A percentile compares a stretch with the other conserved stretches of the same genome.
Conservation (phyloP, 163 green algal species). For the Volvox carteri region DNA sequence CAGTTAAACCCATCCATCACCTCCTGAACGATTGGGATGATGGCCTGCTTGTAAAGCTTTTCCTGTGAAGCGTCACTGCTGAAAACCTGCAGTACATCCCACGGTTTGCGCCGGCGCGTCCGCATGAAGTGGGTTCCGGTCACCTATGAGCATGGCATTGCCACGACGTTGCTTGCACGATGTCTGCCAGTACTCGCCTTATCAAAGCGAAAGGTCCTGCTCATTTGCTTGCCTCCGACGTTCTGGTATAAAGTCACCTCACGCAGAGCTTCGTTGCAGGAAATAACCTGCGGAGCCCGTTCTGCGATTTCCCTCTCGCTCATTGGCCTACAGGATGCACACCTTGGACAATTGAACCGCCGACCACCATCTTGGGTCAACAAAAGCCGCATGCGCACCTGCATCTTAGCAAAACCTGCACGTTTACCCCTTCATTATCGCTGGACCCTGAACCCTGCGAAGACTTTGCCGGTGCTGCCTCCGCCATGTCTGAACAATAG, state of each 20-base stretch:
- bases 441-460: background rate
- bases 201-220: conserved; percentile 95
- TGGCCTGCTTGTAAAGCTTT: conserved; percentile 89
- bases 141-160: too few species aligned
- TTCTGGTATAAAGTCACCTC: conserved; percentile 90
- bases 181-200: conserved; percentile 70
- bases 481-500: conserved; percentile 3
- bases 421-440: conserved; percentile 88
- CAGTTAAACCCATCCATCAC: conserved; percentile 98
- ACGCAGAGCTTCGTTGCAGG: conserved; percentile 84
- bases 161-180: background rate
- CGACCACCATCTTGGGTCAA: background rate
- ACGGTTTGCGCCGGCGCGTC: background rate
- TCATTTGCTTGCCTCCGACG: conserved; percentile 85
- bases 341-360: background rate
- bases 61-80: conserved; percentile 87
- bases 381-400: conserved; percentile 73
- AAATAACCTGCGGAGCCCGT: conserved; percentile 83
- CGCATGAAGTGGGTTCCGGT: too few species aligned
- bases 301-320: conserved; percentile 86
- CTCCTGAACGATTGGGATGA: conserved; percentile 95
- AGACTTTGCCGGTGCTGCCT: background rate
- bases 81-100: conserved; percentile 87
- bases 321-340: conserved; percentile 73
- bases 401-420: conserved; percentile 97